Percentiles rank a stretch among this genome's conserved stretches.
Conservation (phyloP, 1,284 basidiomycete species). For the Polyporus tsugae region DNA sequence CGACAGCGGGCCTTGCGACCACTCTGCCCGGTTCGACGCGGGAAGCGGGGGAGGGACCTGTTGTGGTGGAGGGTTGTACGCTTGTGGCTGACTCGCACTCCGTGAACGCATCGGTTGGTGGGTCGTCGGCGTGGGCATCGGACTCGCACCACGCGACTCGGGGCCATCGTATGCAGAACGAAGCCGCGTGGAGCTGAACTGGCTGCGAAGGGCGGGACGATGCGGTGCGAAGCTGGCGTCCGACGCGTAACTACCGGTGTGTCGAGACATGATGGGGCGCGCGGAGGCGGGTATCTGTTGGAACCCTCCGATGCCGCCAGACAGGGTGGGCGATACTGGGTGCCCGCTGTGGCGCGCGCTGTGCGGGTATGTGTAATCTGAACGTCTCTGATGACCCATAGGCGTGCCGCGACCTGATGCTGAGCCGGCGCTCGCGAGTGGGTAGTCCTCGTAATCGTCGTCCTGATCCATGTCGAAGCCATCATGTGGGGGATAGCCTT, state of each 20-base stretch:
- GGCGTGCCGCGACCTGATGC: conserved; percentile 77
- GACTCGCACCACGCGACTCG: conserved; percentile 36
- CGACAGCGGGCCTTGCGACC: conserved; percentile 58
- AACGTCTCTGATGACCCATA: conserved; percentile 61
- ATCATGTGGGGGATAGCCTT: conserved; percentile 68
- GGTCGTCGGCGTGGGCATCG: conserved; percentile 35
- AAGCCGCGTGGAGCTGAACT: conserved; percentile 76
- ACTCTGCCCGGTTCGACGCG: conserved; percentile 59
- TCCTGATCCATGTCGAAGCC: conserved; percentile 74
- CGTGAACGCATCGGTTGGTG: conserved; percentile 60
- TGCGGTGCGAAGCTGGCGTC: conserved; percentile 56
- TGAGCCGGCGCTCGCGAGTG: conserved; percentile 55
- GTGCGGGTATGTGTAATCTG: conserved; percentile 52
- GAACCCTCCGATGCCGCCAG: conserved; percentile 26
- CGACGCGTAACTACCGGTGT: conserved; percentile 55
- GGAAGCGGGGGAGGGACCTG: conserved; percentile 67
- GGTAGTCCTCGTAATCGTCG: conserved; percentile 80
- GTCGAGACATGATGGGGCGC: conserved; percentile 57
- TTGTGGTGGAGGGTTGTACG: conserved; percentile 62
- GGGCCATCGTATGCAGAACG: conserved; percentile 58
- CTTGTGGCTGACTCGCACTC: conserved; percentile 79
- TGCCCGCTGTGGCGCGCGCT: conserved; percentile 37
- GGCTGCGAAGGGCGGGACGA: conserved; percentile 67
- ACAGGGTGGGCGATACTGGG: conserved; percentile 29
- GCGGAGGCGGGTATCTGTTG: conserved; percentile 28